Base-by-base conservation (phyloP, 768 basidiomycete species). In the Sutorius australiensis region DNA sequence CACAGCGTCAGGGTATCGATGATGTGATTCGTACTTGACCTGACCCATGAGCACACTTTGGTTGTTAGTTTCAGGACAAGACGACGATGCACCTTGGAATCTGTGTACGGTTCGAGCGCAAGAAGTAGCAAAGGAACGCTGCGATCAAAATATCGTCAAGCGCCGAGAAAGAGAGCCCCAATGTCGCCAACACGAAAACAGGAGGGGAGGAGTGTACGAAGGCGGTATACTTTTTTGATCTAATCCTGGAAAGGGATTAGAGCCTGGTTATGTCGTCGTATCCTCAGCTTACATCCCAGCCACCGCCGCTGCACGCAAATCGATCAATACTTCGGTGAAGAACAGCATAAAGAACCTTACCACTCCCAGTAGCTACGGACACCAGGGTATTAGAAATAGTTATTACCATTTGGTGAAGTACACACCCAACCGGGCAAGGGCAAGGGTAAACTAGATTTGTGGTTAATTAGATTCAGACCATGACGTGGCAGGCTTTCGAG, bases 91-190 rank as follows among this genome's bases (percentile, higher is more conserved):
- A 76, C 77, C 67, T 69, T 40, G 73, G 61, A 44, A 72, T 54
- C 32, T 61, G 54, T 32, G 72, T 76, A 27, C 73, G 69, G 36
- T 70, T 76, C 31, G 61, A 64, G 53, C 66, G 63, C 17, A 82
- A 64, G 30, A 75, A 70, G 48, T 68, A 73, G 51, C 75, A 77
- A 21, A 81, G 67, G n/a, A 62, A 71, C 3, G 42, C 61, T 7
- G 77, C 77, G 48, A 80, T 79, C 14, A 78, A 50, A 42, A 80
- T 56, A 54, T 82, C 80, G 33, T 79, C 63, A 5, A 69, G 49
- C 2, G 75, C 74, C 5, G 79, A 80, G 2, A 81, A 67, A 1
- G 71, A 60, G 0, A 81, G 64, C 9, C 79, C 79, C 1, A 70
- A 3, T 6, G 11, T 21, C 17, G 8, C 33, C 8, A 32, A 19